These are phyloP conservation scores for Fagus crenata DNA, from an alignment of 306 rosid genomes.

Conservation along the genomic window DNA sequence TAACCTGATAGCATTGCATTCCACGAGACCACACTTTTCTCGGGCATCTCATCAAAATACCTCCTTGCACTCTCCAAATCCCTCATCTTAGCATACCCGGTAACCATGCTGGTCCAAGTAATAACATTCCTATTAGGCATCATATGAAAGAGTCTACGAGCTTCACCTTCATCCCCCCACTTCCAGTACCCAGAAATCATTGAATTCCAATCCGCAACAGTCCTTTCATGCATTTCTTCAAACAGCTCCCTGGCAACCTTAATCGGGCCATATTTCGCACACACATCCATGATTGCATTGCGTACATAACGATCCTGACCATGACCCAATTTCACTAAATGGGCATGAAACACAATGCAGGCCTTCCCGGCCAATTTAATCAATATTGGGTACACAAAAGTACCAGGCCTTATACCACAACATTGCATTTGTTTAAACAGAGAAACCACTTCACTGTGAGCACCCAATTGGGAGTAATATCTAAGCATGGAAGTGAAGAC, in stretches of 20 bases:
- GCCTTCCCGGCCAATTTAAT: conserved; percentile 49
- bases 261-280: conserved; percentile 39
- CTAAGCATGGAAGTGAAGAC: conserved; percentile 56
- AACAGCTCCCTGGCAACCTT: conserved; percentile 50
- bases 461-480: conserved; percentile 44
- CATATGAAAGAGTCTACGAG: conserved; percentile 41
- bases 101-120: conserved; percentile 68
- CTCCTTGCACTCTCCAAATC: conserved; percentile 49
- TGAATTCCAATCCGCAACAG: conserved; percentile 61
- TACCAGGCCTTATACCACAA: conserved; percentile 24
- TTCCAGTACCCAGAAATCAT: conserved; percentile 66
- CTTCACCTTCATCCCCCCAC: conserved; percentile 56
- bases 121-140: conserved; percentile 46
- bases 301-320: conserved; percentile 43
- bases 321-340: conserved; percentile 45
- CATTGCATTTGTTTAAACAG: conserved; percentile 44
- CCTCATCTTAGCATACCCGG: conserved; percentile 53
- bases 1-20: conserved; percentile 77
- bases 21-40: conserved; percentile 66
- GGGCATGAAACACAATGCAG: conserved; percentile 47
- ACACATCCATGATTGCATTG: conserved; percentile 48
- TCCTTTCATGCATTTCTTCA: conserved; percentile 58
- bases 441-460: conserved; percentile 29
- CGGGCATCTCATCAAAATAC: conserved; percentile 58
- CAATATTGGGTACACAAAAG: conserved; percentile 47